Conservation (phyloP, 192 early-diverging fungal species). For the Gigaspora rosea region DNA sequence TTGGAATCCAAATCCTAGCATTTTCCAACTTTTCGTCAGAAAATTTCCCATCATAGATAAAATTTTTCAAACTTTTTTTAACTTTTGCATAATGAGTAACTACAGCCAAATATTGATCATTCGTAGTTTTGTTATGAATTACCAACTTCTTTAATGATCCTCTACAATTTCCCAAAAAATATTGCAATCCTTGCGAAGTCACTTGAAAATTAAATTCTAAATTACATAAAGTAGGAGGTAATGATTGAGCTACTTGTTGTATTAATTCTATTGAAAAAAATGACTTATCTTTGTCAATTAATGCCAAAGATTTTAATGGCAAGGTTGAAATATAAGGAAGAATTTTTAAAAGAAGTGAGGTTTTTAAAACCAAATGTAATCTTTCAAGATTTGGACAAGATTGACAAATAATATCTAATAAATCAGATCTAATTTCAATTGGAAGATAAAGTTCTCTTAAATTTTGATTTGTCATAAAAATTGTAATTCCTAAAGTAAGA, state of each 20-base stretch:
- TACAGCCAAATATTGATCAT: not conserved
- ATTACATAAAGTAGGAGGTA: not conserved
- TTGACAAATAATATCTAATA: not conserved
- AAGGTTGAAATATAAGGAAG: constrained; percentile 1
- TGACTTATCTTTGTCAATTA: not conserved
- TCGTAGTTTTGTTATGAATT: not conserved
- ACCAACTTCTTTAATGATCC: not conserved
- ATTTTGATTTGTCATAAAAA: constrained; percentile 8
- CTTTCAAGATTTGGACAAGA: not conserved
- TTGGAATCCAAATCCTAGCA: not conserved
- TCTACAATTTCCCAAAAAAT: not conserved
- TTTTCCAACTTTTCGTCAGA: not conserved
- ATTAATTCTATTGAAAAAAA: constrained; percentile 1
- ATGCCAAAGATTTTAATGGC: not conserved
- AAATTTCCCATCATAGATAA: not conserved
- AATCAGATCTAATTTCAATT: not conserved
- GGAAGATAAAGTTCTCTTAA: constrained; percentile 4
- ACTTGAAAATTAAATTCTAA: not conserved
- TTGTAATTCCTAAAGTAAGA: not conserved
- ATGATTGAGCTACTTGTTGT: not conserved
- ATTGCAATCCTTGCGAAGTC: not conserved
- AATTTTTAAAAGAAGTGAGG: not conserved
- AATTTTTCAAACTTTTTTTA: not conserved
- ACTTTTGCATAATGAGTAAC: not conserved
- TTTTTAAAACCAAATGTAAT: not conserved